phyloP scores from a whole-genome alignment of 108 stramenopile genomes.

The Aurantiochytrium sp. region DNA sequence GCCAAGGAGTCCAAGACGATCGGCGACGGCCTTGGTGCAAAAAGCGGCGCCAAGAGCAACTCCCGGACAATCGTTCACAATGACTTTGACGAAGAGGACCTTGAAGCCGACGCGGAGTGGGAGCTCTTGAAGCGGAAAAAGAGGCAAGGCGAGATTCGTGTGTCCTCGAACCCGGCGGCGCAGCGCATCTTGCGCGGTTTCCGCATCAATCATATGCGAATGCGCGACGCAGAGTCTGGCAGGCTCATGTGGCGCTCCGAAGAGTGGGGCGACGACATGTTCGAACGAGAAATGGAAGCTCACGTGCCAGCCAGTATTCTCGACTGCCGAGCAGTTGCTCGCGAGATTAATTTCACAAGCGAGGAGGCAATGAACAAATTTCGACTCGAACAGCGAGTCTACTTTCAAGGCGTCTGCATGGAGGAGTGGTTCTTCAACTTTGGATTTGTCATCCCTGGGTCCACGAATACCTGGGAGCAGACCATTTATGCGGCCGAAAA shows the following conservation, averaged over 20 bases:
- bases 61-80: background rate
- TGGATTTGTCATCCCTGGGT: conserved; percentile 59
- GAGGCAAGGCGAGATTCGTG: background rate
- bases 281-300: conserved; percentile 9
- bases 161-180: background rate
- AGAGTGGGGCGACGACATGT: conserved; percentile 40
- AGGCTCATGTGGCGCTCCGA: conserved; percentile 44
- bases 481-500: conserved; percentile 47
- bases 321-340: conserved; percentile 40
- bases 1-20: no score
- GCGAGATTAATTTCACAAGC: conserved; percentile 53
- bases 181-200: background rate
- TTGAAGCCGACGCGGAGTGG: conserved; percentile 12
- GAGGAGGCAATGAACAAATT: conserved; percentile 34
- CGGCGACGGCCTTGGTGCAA: no score
- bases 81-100: conserved; percentile 10
- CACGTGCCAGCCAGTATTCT: conserved; percentile 39
- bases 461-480: conserved; percentile 58
- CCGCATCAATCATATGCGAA: conserved; percentile 55
- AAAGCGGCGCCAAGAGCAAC: no score
- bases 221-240: conserved; percentile 52
- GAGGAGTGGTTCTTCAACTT: conserved; percentile 59
- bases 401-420: conserved; percentile 23
- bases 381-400: conserved; percentile 46
- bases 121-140: background rate